A percentile compares a stretch with the other conserved stretches of the same genome.
These are phyloP conservation scores for Pythium brassicae DNA, from an alignment of 352 stramenopile genomes.

Conservation along the genomic window DNA sequence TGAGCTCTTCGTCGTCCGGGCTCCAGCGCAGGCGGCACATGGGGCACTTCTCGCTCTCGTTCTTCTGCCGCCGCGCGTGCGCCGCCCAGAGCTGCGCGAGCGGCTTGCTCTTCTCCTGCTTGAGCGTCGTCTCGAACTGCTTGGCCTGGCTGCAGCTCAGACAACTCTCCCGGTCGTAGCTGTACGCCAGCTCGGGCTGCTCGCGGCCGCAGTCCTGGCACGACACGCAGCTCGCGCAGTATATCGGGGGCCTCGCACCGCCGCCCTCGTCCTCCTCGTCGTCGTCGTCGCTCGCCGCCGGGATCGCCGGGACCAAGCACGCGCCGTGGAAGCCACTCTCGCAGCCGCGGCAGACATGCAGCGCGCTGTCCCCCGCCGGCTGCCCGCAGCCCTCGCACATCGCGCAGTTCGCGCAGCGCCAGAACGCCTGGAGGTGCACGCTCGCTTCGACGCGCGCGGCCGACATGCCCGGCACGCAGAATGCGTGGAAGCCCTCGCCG, in stretches of 20 bases:
- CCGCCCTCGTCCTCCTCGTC: neutral
- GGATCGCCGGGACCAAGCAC: constrained; percentile 42
- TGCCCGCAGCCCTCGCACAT: constrained; percentile 92
- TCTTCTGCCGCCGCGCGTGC: constrained; percentile 43
- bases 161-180: constrained; percentile 51
- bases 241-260: constrained; percentile 22
- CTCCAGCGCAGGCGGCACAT: constrained; percentile 71
- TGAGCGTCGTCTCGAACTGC: constrained; percentile 40
- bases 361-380: constrained; percentile 22
- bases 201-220: constrained; percentile 52
- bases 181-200: constrained; percentile 52
- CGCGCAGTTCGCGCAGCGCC: constrained; percentile 95
- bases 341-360: constrained; percentile 43
- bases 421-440: constrained; percentile 66
- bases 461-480: constrained; percentile 74
- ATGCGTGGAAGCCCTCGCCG: constrained; percentile 93
- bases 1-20: constrained; percentile 70
- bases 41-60: constrained; percentile 71
- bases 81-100: constrained; percentile 58
- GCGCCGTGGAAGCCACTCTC: constrained; percentile 52
- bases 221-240: constrained; percentile 59
- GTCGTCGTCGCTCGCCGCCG: constrained; percentile 7
- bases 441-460: constrained; percentile 25
- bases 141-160: constrained; percentile 54
- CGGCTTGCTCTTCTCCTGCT: constrained; percentile 45